These are phyloP conservation scores for Sisymbrium irio DNA, from an alignment of 345 rosid species.

Conservation along the genomic window DNA sequence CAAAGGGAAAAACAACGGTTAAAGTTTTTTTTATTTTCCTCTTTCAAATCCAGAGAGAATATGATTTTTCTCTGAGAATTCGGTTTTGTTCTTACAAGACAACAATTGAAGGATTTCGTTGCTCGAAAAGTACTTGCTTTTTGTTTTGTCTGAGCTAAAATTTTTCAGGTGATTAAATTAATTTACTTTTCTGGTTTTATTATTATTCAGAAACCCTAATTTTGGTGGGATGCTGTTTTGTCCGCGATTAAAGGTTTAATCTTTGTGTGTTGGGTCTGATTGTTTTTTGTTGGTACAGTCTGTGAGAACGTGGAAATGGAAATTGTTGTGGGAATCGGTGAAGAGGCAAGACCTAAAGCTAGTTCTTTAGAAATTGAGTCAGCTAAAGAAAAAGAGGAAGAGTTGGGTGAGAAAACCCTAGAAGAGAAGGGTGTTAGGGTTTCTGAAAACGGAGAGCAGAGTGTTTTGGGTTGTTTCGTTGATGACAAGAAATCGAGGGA, in stretches of 20 bases:
- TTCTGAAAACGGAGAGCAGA: conserved; percentile 40
- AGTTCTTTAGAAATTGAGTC: conserved; percentile 8
- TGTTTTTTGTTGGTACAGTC: background rate
- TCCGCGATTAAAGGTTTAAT: background rate
- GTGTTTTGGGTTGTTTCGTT: conserved; percentile 1
- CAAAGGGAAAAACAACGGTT: background rate
- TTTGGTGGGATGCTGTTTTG: background rate
- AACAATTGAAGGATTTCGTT: background rate
- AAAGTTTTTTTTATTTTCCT: background rate
- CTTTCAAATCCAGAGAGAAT: background rate
- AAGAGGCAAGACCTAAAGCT: conserved; percentile 15
- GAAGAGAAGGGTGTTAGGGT: conserved; percentile 45
- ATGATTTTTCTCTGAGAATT: background rate
- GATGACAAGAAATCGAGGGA: conserved; percentile 6
- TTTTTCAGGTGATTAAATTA: background rate
- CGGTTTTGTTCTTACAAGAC: conserved; percentile 3
- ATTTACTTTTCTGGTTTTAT: background rate
- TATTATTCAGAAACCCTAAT: conserved; percentile 13
- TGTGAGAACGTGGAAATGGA: conserved; percentile 34
- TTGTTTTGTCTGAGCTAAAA: background rate
- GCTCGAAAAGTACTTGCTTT: background rate
- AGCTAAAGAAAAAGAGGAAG: conserved; percentile 3
- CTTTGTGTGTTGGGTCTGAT: background rate
- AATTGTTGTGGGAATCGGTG: conserved; percentile 18
- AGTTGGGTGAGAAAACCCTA: conserved; percentile 25